A percentile compares a stretch with the other conserved stretches of the same genome.
Evolutionary conservation across 2,329 filamentous ascomycete species (phyloP).

Genomic region (Cercospora brassicicola): DNA sequence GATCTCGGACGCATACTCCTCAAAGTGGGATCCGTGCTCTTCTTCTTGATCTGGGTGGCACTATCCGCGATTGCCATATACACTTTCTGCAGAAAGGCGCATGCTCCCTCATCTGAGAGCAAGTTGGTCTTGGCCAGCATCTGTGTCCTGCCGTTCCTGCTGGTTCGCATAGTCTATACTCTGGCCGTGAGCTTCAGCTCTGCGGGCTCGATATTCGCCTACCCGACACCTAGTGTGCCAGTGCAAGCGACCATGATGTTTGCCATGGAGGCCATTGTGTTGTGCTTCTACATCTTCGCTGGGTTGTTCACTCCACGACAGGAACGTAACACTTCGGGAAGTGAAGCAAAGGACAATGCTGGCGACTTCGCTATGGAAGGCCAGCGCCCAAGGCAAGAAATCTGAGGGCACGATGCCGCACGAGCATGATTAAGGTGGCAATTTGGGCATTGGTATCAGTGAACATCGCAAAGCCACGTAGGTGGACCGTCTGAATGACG

Average conservation of each 20-base stretch:
- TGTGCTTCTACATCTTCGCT: conserved; percentile 27
- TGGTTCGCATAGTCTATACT: conserved; percentile 42
- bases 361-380: not conserved
- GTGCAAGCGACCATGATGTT: conserved; percentile 33
- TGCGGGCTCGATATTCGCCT: conserved; percentile 27
- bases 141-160: conserved; percentile 32
- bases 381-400: not conserved
- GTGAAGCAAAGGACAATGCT: not conserved
- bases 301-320: conserved; percentile 28
- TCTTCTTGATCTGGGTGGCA: conserved; percentile 27
- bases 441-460: not conserved
- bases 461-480: not conserved
- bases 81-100: conserved; percentile 12
- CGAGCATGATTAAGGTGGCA: not conserved
- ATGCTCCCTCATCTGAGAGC: conserved; percentile 19
- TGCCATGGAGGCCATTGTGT: conserved; percentile 31
- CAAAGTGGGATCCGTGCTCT: conserved; percentile 28
- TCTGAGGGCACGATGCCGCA: not conserved
- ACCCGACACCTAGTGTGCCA: conserved; percentile 22
- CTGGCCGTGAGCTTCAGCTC: conserved; percentile 25
- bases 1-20: conserved; percentile 22
- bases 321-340: not conserved
- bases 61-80: conserved; percentile 19
- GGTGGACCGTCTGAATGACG: not conserved
- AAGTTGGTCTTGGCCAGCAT: conserved; percentile 30